Percentiles rank a stretch among this genome's conserved stretches.
phyloP scores from a whole-genome alignment of 768 basidiomycete genomes.

The Amanita molliuscula region DNA sequence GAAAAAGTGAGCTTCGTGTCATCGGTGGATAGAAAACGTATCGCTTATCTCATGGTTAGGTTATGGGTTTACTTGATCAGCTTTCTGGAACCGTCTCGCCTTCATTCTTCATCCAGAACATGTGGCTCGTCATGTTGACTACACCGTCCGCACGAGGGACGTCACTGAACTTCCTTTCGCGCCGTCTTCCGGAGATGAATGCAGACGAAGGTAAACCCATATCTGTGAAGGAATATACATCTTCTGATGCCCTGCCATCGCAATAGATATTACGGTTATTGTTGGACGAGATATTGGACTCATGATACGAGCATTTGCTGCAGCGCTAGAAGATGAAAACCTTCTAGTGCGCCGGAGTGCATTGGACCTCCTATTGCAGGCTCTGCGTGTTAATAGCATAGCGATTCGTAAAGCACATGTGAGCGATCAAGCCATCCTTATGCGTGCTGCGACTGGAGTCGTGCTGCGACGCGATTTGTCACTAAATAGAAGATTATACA shows the following conservation, averaged over 20 bases:
- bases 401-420: constrained; percentile 58
- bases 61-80: constrained; percentile 68
- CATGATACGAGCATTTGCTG: constrained; percentile 88
- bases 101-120: constrained; percentile 89
- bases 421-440: constrained; percentile 73
- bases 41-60: constrained; percentile 30
- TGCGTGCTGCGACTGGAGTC: constrained; percentile 80
- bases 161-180: constrained; percentile 77
- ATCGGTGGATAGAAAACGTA: constrained; percentile 7
- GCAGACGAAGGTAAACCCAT: constrained; percentile 51
- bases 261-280: constrained; percentile 52
- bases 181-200: constrained; percentile 63
- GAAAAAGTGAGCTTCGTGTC: constrained; percentile 49
- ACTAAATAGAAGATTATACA: constrained; percentile 84
- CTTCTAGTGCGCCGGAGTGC: constrained; percentile 80
- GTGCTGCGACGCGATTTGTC: constrained; percentile 90
- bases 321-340: constrained; percentile 90
- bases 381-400: constrained; percentile 61
- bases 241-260: neutral
- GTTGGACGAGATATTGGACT: constrained; percentile 84
- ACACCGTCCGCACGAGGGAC: constrained; percentile 78
- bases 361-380: constrained; percentile 75
- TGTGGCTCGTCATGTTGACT: constrained; percentile 91
- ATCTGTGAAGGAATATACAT: neutral
- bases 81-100: constrained; percentile 78